These are phyloP conservation scores for Capsicum rhomboideum DNA, from an alignment of 257 asterid species.

Conservation along the genomic window DNA sequence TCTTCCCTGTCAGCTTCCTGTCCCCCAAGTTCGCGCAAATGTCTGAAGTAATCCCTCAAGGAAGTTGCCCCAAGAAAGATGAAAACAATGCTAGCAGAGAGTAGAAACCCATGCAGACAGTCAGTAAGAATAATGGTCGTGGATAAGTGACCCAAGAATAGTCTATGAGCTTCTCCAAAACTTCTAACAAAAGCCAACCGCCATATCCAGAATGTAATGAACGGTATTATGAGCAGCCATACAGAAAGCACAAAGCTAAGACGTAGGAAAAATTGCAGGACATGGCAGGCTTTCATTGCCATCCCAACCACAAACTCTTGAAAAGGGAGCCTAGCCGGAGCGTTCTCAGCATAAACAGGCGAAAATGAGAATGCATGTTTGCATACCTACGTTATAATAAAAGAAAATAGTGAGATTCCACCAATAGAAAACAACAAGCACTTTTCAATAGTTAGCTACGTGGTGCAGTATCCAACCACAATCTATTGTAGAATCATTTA, in stretches of 20 bases:
- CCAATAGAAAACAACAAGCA: background rate
- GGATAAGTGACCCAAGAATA: slow-evolving; percentile 80
- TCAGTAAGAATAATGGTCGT: slow-evolving; percentile 81
- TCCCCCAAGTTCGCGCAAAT: slow-evolving; percentile 88
- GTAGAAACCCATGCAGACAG: slow-evolving; percentile 94
- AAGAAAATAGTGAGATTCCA: background rate
- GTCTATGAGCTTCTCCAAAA: slow-evolving; percentile 82
- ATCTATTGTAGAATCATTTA: background rate
- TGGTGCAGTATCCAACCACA: background rate
- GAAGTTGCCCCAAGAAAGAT: slow-evolving; percentile 99
- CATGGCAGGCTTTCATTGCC: slow-evolving; percentile 91
- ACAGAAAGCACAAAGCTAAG: slow-evolving; percentile 91
- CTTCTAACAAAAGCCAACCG: slow-evolving; percentile 90
- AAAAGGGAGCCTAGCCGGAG: slow-evolving; percentile 88
- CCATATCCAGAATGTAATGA: slow-evolving; percentile 99
- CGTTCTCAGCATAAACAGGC: slow-evolving; percentile 92
- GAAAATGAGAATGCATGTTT: slow-evolving; percentile 95
- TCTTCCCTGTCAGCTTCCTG: slow-evolving; percentile 95
- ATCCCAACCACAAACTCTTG: slow-evolving; percentile 84
- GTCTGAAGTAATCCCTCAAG: slow-evolving; percentile 90
- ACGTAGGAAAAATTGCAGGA: slow-evolving; percentile 80
- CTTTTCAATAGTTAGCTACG: background rate
- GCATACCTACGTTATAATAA: slow-evolving; percentile 58
- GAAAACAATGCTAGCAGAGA: slow-evolving; percentile 94
- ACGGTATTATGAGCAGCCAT: slow-evolving; percentile 96